These are phyloP conservation scores for Senna siamea DNA, from an alignment of 306 rosid species.

Conservation along the genomic window DNA sequence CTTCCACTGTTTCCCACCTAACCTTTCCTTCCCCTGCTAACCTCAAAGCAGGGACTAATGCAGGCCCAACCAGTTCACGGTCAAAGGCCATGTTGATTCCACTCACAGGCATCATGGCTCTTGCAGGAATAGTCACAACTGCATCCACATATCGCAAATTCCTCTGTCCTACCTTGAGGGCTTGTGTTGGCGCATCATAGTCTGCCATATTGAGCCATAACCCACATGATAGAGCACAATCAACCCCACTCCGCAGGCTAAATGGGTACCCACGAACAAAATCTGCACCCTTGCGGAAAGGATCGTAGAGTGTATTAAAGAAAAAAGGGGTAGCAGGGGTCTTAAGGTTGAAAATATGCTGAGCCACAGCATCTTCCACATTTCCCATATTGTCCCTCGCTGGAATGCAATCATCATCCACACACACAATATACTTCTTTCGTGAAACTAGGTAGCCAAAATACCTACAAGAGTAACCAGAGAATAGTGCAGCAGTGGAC, in stretches of 20 bases:
- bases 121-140: conserved; percentile 77
- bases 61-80: conserved; percentile 79
- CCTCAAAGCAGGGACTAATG: conserved; percentile 82
- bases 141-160: conserved; percentile 87
- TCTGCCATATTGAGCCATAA: conserved; percentile 94
- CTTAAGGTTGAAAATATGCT: conserved; percentile 77
- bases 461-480: conserved; percentile 95
- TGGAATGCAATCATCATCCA: conserved; percentile 93
- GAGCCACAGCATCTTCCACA: conserved; percentile 69
- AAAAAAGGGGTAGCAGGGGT: conserved; percentile 99
- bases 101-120: conserved; percentile 86
- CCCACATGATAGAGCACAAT: conserved; percentile 89
- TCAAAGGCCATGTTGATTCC: conserved; percentile 93
- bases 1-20: conserved; percentile 98
- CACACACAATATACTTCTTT: conserved; percentile 80
- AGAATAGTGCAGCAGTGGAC: conserved; percentile 63
- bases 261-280: conserved; percentile 99
- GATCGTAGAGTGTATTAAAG: conserved; percentile 96
- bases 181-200: conserved; percentile 96
- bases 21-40: conserved; percentile 86
- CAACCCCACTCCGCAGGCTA: conserved; percentile 86
- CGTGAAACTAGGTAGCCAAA: conserved; percentile 83
- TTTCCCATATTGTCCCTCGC: conserved; percentile 67
- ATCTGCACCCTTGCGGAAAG: conserved; percentile 87
- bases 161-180: conserved; percentile 73